phyloP scores from a whole-genome alignment of 2,329 filamentous ascomycete genomes.

The Diaporthe velutina region DNA sequence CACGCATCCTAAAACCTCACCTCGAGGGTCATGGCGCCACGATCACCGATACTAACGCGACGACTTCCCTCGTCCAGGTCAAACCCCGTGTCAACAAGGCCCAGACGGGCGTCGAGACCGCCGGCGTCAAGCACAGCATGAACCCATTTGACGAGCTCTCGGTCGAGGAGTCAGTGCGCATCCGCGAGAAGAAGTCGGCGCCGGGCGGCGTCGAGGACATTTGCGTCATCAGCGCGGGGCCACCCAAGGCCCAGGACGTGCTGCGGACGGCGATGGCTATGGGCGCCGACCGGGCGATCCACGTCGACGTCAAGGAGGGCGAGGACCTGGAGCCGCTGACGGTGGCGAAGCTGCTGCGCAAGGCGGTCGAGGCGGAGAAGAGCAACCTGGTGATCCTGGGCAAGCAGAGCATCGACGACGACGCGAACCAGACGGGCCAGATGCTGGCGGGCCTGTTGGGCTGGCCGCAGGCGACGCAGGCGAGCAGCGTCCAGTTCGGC shows the following conservation, averaged over 20 bases:
- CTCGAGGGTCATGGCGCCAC: not conserved
- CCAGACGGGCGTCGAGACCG: constrained; percentile 89
- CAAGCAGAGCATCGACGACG: constrained; percentile 98
- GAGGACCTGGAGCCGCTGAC: constrained; percentile 87
- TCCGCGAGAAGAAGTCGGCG: constrained; percentile 86
- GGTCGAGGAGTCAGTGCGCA: constrained; percentile 93
- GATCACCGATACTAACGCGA: constrained; percentile 15
- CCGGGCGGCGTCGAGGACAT: constrained; percentile 89
- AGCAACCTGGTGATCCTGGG: constrained; percentile 93
- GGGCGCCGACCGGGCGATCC: constrained; percentile 93
- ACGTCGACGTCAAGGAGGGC: constrained; percentile 83
- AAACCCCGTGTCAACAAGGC: constrained; percentile 78
- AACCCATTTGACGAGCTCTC: constrained; percentile 99
- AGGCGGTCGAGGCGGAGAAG: constrained; percentile 85
- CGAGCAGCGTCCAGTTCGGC: constrained; percentile 83
- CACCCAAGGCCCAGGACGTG: constrained; percentile 87
- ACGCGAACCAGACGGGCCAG: constrained; percentile 95
- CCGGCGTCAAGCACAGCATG: constrained; percentile 96
- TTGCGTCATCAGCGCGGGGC: constrained; percentile 88
- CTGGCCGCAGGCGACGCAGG: constrained; percentile 96
- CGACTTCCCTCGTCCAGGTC: constrained; percentile 59
- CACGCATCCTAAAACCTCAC: not conserved
- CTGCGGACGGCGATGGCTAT: constrained; percentile 98
- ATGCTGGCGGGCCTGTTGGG: constrained; percentile 94
- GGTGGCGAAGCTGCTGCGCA: constrained; percentile 90